Conservation (phyloP, 352 stramenopile genomes). For the Pythium sp. region DNA sequence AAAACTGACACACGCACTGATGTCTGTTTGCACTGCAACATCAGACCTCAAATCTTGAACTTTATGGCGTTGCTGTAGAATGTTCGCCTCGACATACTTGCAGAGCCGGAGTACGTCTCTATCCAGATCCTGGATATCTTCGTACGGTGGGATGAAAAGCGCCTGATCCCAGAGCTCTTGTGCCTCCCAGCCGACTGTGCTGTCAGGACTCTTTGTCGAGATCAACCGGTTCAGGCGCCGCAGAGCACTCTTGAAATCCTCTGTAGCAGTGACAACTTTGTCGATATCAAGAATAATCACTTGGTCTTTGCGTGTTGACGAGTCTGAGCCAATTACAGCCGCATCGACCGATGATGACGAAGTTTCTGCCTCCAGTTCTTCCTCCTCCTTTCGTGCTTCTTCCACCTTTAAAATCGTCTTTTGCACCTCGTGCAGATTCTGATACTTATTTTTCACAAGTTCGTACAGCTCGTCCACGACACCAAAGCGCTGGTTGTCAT, state of each 20-base stretch:
- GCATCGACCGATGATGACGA: not conserved
- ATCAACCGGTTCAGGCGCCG: slow-evolving; percentile 29
- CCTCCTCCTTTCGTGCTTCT: slow-evolving; percentile 8
- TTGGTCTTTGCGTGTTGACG: slow-evolving; percentile 5
- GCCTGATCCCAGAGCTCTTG: slow-evolving; percentile 58
- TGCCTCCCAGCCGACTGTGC: slow-evolving; percentile 40
- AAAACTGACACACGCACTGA: slow-evolving; percentile 26
- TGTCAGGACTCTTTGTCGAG: slow-evolving; percentile 41
- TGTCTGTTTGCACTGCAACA: slow-evolving; percentile 29
- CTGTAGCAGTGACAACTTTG: slow-evolving; percentile 23
- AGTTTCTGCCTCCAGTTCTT: slow-evolving; percentile 3
- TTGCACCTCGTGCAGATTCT: slow-evolving; percentile 17
- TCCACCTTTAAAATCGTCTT: slow-evolving; percentile 5
- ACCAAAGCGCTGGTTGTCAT: slow-evolving; percentile 9
- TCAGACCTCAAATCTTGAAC: not conserved
- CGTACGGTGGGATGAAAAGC: slow-evolving; percentile 50
- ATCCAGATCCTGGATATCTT: slow-evolving; percentile 50
- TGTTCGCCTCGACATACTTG: slow-evolving; percentile 29
- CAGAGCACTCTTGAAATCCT: slow-evolving; percentile 35
- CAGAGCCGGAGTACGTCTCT: slow-evolving; percentile 34
- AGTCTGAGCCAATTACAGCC: not conserved
- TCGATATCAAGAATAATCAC: slow-evolving; percentile 31
- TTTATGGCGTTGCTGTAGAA: slow-evolving; percentile 18
- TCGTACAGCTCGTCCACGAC: slow-evolving; percentile 25
- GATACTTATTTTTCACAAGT: slow-evolving; percentile 28